A percentile compares a stretch with the other conserved stretches of the same genome.
Evolutionary conservation across 106 monocot genomes (phyloP).

Genomic region (Acorus calamus): DNA sequence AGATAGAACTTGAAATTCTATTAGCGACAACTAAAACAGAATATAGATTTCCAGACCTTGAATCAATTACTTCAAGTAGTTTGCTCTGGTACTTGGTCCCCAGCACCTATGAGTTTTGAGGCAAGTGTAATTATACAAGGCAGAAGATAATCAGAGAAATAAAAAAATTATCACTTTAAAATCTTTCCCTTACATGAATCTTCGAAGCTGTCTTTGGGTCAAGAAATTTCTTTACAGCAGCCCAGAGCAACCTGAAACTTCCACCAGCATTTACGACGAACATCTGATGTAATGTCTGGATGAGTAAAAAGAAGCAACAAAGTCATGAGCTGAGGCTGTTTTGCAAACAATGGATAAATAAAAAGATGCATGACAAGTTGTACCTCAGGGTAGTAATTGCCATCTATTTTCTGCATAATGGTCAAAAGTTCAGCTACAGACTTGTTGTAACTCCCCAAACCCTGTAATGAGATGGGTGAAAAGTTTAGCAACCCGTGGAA

Average conservation of each 20-base stretch:
- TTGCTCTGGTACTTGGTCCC: slow-evolving; percentile 45
- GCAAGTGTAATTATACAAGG: not conserved
- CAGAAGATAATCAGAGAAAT: not conserved
- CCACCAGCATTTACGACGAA: slow-evolving; percentile 57
- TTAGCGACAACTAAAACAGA: not conserved
- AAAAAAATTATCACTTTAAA: not conserved
- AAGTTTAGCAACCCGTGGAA: too few species aligned
- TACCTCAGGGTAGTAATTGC: slow-evolving; percentile 94
- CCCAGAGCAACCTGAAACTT: slow-evolving; percentile 63
- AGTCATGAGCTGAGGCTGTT: too few species aligned
- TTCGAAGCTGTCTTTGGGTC: slow-evolving; percentile 60
- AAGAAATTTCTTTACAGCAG: slow-evolving; percentile 48
- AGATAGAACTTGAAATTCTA: too few species aligned
- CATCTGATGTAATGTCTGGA: slow-evolving; percentile 71
- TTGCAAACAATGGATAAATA: too few species aligned
- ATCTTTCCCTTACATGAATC: slow-evolving; percentile 37
- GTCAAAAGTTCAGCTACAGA: slow-evolving; percentile 59
- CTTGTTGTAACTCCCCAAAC: slow-evolving; percentile 71
- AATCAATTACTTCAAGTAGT: slow-evolving; percentile 49
- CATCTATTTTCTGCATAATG: slow-evolving; percentile 84
- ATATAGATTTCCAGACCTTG: slow-evolving; percentile 21
- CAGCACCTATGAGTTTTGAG: slow-evolving; percentile 28
- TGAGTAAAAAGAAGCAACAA: not conserved
- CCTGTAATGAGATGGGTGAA: slow-evolving; percentile 27
- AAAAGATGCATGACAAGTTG: not conserved